Base-by-base conservation (phyloP, 2,329 filamentous ascomycete species). In the Aspergillus neoniger region DNA sequence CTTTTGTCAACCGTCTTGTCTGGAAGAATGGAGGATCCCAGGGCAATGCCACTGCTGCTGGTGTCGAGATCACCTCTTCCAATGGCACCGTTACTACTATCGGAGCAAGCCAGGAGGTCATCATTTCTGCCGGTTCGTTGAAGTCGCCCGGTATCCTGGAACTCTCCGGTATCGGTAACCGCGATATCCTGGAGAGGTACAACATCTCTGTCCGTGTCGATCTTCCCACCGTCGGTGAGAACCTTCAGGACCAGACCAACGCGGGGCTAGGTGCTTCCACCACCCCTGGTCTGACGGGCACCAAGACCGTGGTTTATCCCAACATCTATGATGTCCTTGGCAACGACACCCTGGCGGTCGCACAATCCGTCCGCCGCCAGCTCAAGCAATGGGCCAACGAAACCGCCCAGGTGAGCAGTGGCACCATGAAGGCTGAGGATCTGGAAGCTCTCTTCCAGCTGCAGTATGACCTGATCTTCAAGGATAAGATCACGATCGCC, bases 101-200 rank as follows among this genome's bases (percentile, higher is more conserved):
- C 12, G 76, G 66, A n/a, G 77, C 69, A 64, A 68, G 63, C 43
- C 72, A 72, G 52, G 86, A 89, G 65, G 80, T 88, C 9, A 81
- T 90, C 49, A 72, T 90, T 2, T 82, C 84, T 1, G 85, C 86
- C 0, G 87, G 87, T 0, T 81, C 82, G 21, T 74, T 84, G 53
- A 81, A 81, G 67, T 86, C 83, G 5, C 86, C 82, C 7, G 82
- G 81, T 69, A 76, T 86, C 17, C 80, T 84, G 19, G 86, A 89
- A 65, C 77, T 86, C 1, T 88, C 85, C 0, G 86, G 86, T 0
- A 77, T 89, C 36, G 86, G 87, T 64, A 73, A 71, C 59, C 72
- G 69, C 17, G 53, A 68, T 1, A 67, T 75, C 44, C 66, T 76
- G 1, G 52, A 65, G 10, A 63, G 66, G 23, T 63, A 69, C 30